These are phyloP conservation scores for Anthracocystis setariae DNA, from an alignment of 1,284 basidiomycete species.

Conservation along the genomic window DNA sequence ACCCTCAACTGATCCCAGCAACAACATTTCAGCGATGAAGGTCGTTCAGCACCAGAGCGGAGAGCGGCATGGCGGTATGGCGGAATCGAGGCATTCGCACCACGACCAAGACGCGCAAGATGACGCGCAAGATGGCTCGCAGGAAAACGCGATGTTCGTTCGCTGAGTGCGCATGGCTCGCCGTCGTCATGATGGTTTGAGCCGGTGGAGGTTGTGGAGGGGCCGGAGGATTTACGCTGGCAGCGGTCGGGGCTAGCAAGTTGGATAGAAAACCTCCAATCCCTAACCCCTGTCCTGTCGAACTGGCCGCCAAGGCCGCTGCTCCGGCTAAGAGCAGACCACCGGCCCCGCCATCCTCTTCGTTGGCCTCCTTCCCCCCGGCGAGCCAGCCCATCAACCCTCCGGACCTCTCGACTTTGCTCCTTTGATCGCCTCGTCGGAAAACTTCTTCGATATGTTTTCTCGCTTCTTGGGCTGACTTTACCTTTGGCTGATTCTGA, in stretches of 20 bases:
- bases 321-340: constrained; percentile 10
- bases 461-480: not conserved
- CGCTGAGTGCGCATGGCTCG: not conserved
- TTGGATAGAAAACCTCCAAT: not conserved
- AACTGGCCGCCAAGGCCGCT: not conserved
- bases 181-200: not conserved
- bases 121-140: constrained; percentile 29
- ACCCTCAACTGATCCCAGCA: constrained; percentile 1
- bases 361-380: not conserved
- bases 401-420: not conserved
- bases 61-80: constrained; percentile 24
- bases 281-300: not conserved
- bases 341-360: constrained; percentile 9
- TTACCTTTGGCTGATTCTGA: constrained; percentile 3
- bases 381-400: not conserved
- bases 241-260: not conserved
- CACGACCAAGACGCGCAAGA: constrained; percentile 37
- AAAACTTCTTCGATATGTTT: constrained; percentile 1
- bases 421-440: not conserved
- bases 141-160: constrained; percentile 24
- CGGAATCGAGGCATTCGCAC: constrained; percentile 20
- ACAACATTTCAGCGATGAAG: constrained; percentile 17
- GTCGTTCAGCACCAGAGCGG: constrained; percentile 32
- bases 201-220: not conserved
- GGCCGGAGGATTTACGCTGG: not conserved